Evolutionary conservation across 495 filamentous ascomycete species (phyloP), one percentile per base, ranked within the genome.

Genomic region (Sordaria brevicollis): DNA sequence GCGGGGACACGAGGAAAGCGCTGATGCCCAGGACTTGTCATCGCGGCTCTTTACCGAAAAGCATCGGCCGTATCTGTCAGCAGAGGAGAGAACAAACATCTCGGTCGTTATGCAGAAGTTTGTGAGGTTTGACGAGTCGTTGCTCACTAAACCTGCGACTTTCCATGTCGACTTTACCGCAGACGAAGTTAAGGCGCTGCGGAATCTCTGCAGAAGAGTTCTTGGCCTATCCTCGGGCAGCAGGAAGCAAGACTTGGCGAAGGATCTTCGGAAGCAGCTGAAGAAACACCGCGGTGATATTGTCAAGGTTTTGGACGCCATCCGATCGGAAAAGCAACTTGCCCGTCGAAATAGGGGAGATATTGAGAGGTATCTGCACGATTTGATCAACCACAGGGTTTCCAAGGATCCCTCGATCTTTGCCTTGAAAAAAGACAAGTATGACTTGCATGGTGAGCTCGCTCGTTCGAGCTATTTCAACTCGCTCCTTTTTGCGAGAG

Each of bases 161-260:
- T 36, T 81, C 29, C 83, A 85, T 57, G 79, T 85, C 8, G 83
- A 83, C 71, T 83, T 85, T 35, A 83, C 81, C 66, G 67, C 79
- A 35, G 83, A 86, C 70, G 89, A 92, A 74, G 79, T 82, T 25
- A 81, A 84, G 78, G 65, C 43, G n/a, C 21, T 78, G 1, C 65
- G 36, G 3, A 21, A 3, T 0, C 19, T 72, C 5, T 36, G 66
- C 9, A 43, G 73, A 25, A 19, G 66, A 4, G 43, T 69, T 1
- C 33, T 75, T 2, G 21, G 13, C 1, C 35, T 71, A 1, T 33
- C 69, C 3, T 15, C 36, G 7, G 39, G 67, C 4, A 57, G 49
- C 11, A 35, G 15, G n/a, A 62, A 19, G 3, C 69, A 67, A 15
- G 73, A 74, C 15, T 8, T 57, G 1, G 71, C 75, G 3, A 74